A percentile compares a stretch with the other conserved stretches of the same genome.
Evolutionary conservation across 2,329 filamentous ascomycete species (phyloP).

Genomic region (Sporothrix sp.): DNA sequence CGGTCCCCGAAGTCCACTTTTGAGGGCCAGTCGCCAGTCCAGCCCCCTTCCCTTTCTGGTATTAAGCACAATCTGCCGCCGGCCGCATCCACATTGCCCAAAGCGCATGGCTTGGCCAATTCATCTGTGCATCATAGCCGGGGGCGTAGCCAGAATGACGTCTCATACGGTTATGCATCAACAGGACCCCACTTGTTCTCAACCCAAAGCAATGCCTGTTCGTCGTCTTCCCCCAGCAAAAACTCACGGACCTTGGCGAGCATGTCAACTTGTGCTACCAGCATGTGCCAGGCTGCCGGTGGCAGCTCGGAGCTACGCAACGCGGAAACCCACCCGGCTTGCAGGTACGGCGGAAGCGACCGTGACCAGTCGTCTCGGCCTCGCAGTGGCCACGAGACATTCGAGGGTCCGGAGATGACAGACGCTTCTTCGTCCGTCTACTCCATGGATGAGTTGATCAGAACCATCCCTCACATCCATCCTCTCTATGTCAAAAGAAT

Average conservation of each 20-base stretch:
- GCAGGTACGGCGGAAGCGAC: background rate
- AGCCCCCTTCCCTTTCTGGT: background rate
- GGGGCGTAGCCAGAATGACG: background rate
- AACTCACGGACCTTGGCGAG: background rate
- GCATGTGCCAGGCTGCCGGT: background rate
- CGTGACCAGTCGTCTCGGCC: background rate
- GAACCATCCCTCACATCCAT: slow-evolving; percentile 19
- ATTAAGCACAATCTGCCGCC: no score
- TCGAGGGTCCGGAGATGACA: slow-evolving; percentile 5
- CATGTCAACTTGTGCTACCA: background rate
- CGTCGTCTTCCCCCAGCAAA: background rate
- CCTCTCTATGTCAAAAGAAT: slow-evolving; percentile 21
- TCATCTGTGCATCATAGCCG: background rate
- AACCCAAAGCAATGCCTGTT: background rate
- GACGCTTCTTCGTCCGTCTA: slow-evolving; percentile 25
- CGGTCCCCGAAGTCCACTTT: background rate
- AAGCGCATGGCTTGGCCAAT: background rate
- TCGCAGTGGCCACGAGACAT: background rate
- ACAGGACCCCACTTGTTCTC: background rate
- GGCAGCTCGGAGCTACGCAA: background rate
- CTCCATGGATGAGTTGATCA: slow-evolving; percentile 22
- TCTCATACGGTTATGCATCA: background rate
- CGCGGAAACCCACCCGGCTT: background rate
- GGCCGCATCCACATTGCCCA: background rate
- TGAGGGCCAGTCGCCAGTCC: background rate